Conservation (phyloP, 1,139 yeast genomes). For the Hansenula sp. region DNA sequence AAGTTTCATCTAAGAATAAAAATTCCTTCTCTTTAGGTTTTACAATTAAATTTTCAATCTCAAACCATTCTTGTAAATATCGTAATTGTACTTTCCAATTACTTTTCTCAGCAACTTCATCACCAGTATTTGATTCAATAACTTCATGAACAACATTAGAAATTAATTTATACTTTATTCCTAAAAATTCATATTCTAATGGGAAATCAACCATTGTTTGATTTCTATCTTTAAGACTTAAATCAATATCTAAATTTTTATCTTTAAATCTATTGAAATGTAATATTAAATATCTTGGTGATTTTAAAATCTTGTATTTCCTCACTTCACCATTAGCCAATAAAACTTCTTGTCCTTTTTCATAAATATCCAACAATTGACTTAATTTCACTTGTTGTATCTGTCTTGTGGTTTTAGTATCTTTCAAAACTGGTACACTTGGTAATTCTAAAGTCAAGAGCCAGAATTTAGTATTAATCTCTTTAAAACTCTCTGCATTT, state of each 20-base stretch:
- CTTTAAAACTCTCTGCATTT: slow-evolving; percentile 16
- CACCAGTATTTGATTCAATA: slow-evolving; percentile 15
- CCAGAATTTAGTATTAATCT: slow-evolving; percentile 46
- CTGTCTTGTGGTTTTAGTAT: slow-evolving; percentile 30
- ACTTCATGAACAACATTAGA: slow-evolving; percentile 48
- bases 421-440: slow-evolving; percentile 47
- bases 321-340: slow-evolving; percentile 28
- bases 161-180: slow-evolving; percentile 38
- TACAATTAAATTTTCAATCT: slow-evolving; percentile 48
- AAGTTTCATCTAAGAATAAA: slow-evolving; percentile 57
- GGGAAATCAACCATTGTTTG: slow-evolving; percentile 65
- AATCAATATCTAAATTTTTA: slow-evolving; percentile 27
- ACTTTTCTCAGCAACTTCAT: slow-evolving; percentile 29
- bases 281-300: slow-evolving; percentile 52
- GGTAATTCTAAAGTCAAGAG: slow-evolving; percentile 57
- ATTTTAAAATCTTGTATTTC: slow-evolving; percentile 36
- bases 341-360: slow-evolving; percentile 32
- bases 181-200: slow-evolving; percentile 24
- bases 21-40: slow-evolving; percentile 50
- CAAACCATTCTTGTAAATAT: slow-evolving; percentile 49
- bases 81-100: slow-evolving; percentile 51
- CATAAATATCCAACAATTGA: slow-evolving; percentile 43
- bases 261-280: slow-evolving; percentile 52
- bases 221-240: slow-evolving; percentile 41
- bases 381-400: slow-evolving; percentile 52